Evolutionary conservation across 495 filamentous ascomycete species (phyloP).

Genomic region (Tetracladium setigerum): DNA sequence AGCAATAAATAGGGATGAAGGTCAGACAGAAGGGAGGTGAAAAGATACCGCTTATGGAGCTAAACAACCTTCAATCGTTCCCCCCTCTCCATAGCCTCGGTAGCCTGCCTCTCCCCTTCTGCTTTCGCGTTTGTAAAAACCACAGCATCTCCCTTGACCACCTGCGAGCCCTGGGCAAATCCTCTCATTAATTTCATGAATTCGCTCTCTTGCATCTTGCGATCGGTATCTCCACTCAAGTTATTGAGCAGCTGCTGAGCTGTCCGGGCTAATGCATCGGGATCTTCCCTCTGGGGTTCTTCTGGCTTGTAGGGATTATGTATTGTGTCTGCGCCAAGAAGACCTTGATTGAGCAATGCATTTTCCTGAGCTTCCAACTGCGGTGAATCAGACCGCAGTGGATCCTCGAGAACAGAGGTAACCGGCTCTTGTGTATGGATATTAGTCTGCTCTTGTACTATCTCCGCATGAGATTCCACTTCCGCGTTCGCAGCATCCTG

Average conservation of each 20-base stretch:
- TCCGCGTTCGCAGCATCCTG: slow-evolving; percentile 22
- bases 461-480: neutral
- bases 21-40: too few relatives aligned
- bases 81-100: too few relatives aligned
- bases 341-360: slow-evolving; percentile 23
- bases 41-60: too few relatives aligned
- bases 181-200: slow-evolving; percentile 64
- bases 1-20: too few relatives aligned
- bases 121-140: too few relatives aligned
- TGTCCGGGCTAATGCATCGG: slow-evolving; percentile 62
- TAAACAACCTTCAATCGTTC: too few relatives aligned
- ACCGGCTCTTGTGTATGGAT: neutral
- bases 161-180: slow-evolving; percentile 9
- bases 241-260: slow-evolving; percentile 66
- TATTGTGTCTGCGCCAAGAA: slow-evolving; percentile 43
- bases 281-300: slow-evolving; percentile 30
- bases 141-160: too few relatives aligned
- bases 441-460: neutral
- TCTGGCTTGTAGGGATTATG: slow-evolving; percentile 13
- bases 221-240: slow-evolving; percentile 55
- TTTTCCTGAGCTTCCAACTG: neutral
- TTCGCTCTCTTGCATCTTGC: slow-evolving; percentile 71
- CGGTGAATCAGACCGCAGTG: neutral
- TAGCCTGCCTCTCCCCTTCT: too few relatives aligned
- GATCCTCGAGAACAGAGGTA: neutral